These are phyloP conservation scores for Phascolomyces articulosus DNA, from an alignment of 371 early-diverging fungal species.

Conservation along the genomic window DNA sequence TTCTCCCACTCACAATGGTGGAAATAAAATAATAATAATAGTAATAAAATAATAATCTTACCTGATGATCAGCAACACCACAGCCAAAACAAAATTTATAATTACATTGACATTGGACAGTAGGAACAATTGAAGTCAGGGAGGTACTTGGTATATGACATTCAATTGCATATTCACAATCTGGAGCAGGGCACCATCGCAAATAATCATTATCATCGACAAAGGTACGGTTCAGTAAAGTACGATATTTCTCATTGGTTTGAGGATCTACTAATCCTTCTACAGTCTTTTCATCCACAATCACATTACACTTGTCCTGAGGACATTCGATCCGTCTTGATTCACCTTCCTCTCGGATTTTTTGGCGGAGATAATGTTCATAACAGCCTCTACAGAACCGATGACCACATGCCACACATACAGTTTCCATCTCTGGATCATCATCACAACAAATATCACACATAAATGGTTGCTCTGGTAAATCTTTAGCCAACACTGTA, in stretches of 20 bases:
- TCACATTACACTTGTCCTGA: conserved; percentile 74
- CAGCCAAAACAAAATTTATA: conserved; percentile 94
- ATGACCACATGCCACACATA: conserved; percentile 84
- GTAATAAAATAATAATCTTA: not conserved
- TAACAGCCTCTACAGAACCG: conserved; percentile 89
- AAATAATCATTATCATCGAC: conserved; percentile 84
- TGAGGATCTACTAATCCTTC: conserved; percentile 58
- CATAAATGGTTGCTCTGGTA: conserved; percentile 55
- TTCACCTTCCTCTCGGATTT: conserved; percentile 89
- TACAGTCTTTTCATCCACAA: conserved; percentile 84
- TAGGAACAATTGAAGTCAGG: conserved; percentile 80
- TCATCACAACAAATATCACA: conserved; percentile 91
- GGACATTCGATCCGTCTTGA: conserved; percentile 86
- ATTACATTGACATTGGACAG: conserved; percentile 86
- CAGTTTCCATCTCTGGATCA: conserved; percentile 57
- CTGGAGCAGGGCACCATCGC: conserved; percentile 96
- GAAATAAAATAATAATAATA: not conserved
- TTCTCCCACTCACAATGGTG: no score
- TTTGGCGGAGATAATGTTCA: conserved; percentile 78
- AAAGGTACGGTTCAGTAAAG: conserved; percentile 82
- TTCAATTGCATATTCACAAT: conserved; percentile 93
- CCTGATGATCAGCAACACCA: conserved; percentile 84
- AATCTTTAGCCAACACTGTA: conserved; percentile 25
- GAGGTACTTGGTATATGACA: conserved; percentile 77
- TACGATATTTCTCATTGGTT: conserved; percentile 69